phyloP scores from a whole-genome alignment of 176 grass and related monocot species.

The Secale cereale region DNA sequence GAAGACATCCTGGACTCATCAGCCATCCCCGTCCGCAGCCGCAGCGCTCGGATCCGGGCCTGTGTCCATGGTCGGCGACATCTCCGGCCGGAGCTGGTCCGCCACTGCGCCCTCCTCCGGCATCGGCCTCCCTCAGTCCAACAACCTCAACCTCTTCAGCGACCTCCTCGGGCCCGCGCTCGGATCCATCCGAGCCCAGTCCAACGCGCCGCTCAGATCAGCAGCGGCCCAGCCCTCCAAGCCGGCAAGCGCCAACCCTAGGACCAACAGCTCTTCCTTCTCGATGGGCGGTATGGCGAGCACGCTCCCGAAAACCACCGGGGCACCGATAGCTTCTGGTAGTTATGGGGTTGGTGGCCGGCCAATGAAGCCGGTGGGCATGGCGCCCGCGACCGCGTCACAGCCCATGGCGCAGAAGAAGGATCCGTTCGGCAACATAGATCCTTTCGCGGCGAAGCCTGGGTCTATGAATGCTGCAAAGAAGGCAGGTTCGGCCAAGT shows the following conservation, averaged over 20 bases:
- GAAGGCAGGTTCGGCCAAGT: slow-evolving; percentile 32
- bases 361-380: slow-evolving; percentile 58
- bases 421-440: slow-evolving; percentile 84
- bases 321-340: slow-evolving; percentile 26
- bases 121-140: slow-evolving; percentile 60
- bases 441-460: slow-evolving; percentile 59
- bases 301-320: slow-evolving; percentile 64
- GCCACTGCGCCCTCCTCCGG: slow-evolving; percentile 56
- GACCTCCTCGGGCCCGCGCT: slow-evolving; percentile 87
- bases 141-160: slow-evolving; percentile 80
- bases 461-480: slow-evolving; percentile 37
- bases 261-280: slow-evolving; percentile 37
- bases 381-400: slow-evolving; percentile 25
- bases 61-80: slow-evolving; percentile 93
- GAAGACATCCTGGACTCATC: slow-evolving; percentile 73
- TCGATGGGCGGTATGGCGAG: slow-evolving; percentile 76
- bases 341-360: slow-evolving; percentile 42
- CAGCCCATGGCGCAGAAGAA: slow-evolving; percentile 53
- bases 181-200: slow-evolving; percentile 41
- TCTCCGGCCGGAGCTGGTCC: slow-evolving; percentile 85
- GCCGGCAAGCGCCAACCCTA: slow-evolving; percentile 23
- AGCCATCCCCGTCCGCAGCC: slow-evolving; percentile 42
- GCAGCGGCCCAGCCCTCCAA: slow-evolving; percentile 36
- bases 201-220: slow-evolving; percentile 72
- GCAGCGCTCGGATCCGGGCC: slow-evolving; percentile 43